Percentiles rank a stretch among this genome's conserved stretches.
Conservation (phyloP, 1,139 yeast genomes). For the Yamadazyma triangularis region DNA sequence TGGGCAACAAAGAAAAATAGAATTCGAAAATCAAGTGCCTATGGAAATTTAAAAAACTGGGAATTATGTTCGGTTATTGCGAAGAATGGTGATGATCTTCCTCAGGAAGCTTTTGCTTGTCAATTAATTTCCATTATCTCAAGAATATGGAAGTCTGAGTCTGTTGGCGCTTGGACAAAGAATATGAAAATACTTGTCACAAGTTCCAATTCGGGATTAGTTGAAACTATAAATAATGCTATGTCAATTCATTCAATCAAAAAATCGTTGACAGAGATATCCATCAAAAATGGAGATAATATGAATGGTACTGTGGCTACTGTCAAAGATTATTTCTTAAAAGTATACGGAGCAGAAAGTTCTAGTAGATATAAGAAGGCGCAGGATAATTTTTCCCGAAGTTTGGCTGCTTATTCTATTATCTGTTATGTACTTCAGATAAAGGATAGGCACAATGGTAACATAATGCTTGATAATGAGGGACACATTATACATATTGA, state of each 20-base stretch:
- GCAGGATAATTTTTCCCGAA: slow-evolving; percentile 75
- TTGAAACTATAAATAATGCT: slow-evolving; percentile 93
- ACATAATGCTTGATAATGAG: slow-evolving; percentile 87
- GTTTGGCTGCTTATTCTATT: slow-evolving; percentile 85
- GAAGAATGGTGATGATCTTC: slow-evolving; percentile 90
- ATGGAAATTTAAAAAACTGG: slow-evolving; percentile 89
- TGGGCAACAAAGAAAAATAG: slow-evolving; percentile 81
- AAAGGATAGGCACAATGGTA: slow-evolving; percentile 95
- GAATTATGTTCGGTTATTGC: slow-evolving; percentile 92
- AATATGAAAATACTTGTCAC: slow-evolving; percentile 89
- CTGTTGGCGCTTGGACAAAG: slow-evolving; percentile 82
- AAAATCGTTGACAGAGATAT: slow-evolving; percentile 77
- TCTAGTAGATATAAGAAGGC: slow-evolving; percentile 59
- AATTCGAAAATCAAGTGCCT: slow-evolving; percentile 70
- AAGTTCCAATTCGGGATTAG: slow-evolving; percentile 85
- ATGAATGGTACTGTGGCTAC: slow-evolving; percentile 67
- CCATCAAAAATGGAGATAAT: slow-evolving; percentile 61
- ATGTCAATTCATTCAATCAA: slow-evolving; percentile 90
- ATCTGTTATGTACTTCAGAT: slow-evolving; percentile 86
- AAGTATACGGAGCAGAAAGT: slow-evolving; percentile 62
- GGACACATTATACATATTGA: slow-evolving; percentile 96
- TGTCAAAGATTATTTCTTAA: slow-evolving; percentile 68
- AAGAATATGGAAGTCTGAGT: slow-evolving; percentile 68
- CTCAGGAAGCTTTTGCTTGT: slow-evolving; percentile 97
- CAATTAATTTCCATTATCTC: slow-evolving; percentile 86